Percentiles rank a stretch among this genome's conserved stretches.
Conservation (phyloP, 352 stramenopile genomes). For the Globisporangium middletonii region DNA sequence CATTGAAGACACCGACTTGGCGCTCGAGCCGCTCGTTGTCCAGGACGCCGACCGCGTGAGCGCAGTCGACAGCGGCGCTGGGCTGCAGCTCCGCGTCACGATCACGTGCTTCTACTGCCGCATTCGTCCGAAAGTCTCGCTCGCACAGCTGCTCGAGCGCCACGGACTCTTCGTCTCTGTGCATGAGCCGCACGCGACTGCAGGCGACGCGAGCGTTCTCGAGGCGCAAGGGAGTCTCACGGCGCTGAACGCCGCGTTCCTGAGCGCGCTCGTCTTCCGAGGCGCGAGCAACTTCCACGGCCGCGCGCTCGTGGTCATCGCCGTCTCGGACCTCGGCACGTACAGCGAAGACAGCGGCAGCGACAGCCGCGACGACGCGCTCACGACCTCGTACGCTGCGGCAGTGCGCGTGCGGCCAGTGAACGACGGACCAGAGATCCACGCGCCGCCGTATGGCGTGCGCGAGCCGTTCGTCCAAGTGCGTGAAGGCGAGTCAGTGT, state of each 20-base stretch:
- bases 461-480: conserved; percentile 29
- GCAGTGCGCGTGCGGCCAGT: conserved; percentile 27
- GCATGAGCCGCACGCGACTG: neutral
- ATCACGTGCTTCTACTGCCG: conserved; percentile 34
- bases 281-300: conserved; percentile 24
- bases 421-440: conserved; percentile 34
- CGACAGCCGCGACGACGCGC: conserved; percentile 5
- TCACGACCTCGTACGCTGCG: conserved; percentile 26
- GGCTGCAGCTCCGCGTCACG: conserved; percentile 23
- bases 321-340: conserved; percentile 35
- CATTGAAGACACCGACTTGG: conserved; percentile 25
- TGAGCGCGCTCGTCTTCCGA: conserved; percentile 33
- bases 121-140: conserved; percentile 9
- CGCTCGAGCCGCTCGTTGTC: conserved; percentile 17
- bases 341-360: conserved; percentile 7
- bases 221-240: conserved; percentile 18
- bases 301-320: conserved; percentile 29
- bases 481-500: conserved; percentile 26
- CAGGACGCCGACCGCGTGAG: conserved; percentile 20
- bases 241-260: conserved; percentile 29
- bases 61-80: neutral
- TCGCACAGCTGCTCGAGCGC: conserved; percentile 2
- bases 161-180: conserved; percentile 10
- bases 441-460: conserved; percentile 31
- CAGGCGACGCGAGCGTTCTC: conserved; percentile 4